Percentiles rank a stretch among this genome's conserved stretches.
phyloP scores from a whole-genome alignment of 495 filamentous ascomycete species.

The Emericellopsis terricola region DNA sequence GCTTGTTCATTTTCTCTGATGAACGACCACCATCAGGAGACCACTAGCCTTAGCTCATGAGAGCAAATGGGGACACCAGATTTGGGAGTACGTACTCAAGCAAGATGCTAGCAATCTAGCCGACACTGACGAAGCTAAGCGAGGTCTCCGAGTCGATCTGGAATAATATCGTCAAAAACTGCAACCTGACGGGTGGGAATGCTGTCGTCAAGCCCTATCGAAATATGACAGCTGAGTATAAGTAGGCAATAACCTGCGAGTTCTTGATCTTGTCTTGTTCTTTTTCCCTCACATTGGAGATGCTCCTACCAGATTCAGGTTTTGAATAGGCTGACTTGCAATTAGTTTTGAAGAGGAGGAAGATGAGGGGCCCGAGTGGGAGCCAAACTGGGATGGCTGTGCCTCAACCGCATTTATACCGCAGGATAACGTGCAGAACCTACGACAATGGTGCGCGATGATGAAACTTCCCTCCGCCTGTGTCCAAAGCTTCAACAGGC shows the following conservation, averaged over 20 bases:
- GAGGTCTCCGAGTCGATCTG: neutral
- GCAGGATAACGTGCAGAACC: neutral
- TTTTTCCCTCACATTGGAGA: too few species aligned
- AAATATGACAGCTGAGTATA: neutral
- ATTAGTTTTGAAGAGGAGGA: neutral
- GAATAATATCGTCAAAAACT: neutral
- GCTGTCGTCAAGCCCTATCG: neutral
- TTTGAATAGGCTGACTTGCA: neutral
- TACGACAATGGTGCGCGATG: neutral
- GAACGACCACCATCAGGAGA: neutral
- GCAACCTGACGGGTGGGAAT: neutral
- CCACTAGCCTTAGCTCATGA: neutral
- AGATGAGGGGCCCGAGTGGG: neutral
- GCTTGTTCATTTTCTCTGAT: too few species aligned
- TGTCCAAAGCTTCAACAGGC: neutral
- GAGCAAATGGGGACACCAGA: neutral
- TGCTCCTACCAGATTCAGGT: too few species aligned
- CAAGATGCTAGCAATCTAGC: too few species aligned
- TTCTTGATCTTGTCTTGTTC: too few species aligned
- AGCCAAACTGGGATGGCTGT: neutral
- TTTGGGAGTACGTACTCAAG: neutral
- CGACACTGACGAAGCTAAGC: too few species aligned
- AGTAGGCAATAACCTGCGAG: neutral
- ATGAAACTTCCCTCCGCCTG: neutral
- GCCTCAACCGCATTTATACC: neutral